Base-by-base conservation (phyloP, 495 filamentous ascomycete species). In the Baudoinia panamericana region DNA sequence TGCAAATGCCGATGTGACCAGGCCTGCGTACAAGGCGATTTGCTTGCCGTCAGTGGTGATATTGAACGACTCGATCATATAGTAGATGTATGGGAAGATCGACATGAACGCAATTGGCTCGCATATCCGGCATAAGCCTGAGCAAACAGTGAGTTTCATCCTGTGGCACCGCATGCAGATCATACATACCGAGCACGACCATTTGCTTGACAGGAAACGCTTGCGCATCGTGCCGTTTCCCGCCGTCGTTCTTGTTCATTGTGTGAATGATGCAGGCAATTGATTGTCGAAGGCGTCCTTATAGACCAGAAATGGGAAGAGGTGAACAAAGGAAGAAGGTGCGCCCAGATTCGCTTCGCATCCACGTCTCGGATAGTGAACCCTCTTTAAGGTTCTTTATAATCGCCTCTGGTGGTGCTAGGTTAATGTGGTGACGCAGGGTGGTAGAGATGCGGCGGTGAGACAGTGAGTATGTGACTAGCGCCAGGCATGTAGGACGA, bases 51-150 rank as follows among this genome's bases (percentile, higher is more conserved):
- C 78, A 43, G 80, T 58, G 30, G 85, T 82, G 59, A 90, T 77
- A 49, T 82, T 65, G 63, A 99, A 99, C 25, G 82, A 83, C 51
- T 82, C 69, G 33, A 96, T 82, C 90, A 99, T 99, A 65, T 79
- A 90, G 64, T 94, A 99, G 55, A 88, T 86, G 57, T 99, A 99
- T 3, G 90, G 92, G 56, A 99, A 96, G 51, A 99, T 94, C 36
- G 86, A 94, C 82, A 93, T 96, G 70, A 99, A 96, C 8, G 90
- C 92, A 59, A 99, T 94, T 32, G 90, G 90, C 61, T 99, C 90
- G 68, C 84, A 94, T 61, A 99, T 92, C 51, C 90, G 78, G 57
- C 84, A 92, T 48, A 93, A 61, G 24, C 87, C 90, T 96, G 52
- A 35, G 13, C 15, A n/a, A 13, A 20, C 31, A 34, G 26, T 40